Base-by-base conservation (phyloP, 805 yeast species). In the Sugiyamaella chiloensis region DNA sequence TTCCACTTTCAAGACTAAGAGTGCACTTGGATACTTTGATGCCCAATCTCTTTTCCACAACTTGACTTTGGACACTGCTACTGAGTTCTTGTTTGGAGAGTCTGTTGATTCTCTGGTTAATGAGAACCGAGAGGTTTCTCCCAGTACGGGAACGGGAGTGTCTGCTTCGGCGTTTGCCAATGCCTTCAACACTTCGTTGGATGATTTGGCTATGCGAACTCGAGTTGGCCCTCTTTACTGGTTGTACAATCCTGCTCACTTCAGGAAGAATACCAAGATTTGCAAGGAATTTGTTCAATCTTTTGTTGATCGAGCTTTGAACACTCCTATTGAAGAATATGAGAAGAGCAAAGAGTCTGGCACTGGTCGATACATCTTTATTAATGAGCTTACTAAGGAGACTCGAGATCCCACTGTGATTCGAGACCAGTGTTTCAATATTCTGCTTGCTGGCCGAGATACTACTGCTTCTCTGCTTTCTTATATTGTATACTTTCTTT, bases 391-490 rank as follows among this genome's bases (percentile, higher is more conserved):
- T 52, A 74, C 67, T 34, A 68, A 69, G 53, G 70, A 68, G 44
- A 71, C 75, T 16, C 62, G 74, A 44, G 71, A 75, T 54, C 75
- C 74, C 2, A 57, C 50, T 27, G 66, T 69, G 19, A 64, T 75
- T 47, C 64, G 77, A 37, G 76, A 74, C 54, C 78, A 75, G 60
- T 58, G 68, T 48, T 63, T 75, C 57, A 74, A 71, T 54, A 70
- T 75, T 47, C 64, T 75, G 49, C 53, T 73, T 34, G 79, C 79
- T 12, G 78, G 77, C 17, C 66, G 79, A 53, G 78, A 74, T 54
- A 75, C 79, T 23, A 75, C 79, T 8, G 78, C 78, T 1, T 71
- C 76, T 5, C 61, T 73, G 35, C 65, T 75, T 35, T 67, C 75
- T 4, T 74, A 71, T 52, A 52, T 66, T 19, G 57, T 72, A 48